Evolutionary conservation across 2,329 filamentous ascomycete species (phyloP), one percentile per base, ranked within the genome.

Genomic region (Xylaria sp.): DNA sequence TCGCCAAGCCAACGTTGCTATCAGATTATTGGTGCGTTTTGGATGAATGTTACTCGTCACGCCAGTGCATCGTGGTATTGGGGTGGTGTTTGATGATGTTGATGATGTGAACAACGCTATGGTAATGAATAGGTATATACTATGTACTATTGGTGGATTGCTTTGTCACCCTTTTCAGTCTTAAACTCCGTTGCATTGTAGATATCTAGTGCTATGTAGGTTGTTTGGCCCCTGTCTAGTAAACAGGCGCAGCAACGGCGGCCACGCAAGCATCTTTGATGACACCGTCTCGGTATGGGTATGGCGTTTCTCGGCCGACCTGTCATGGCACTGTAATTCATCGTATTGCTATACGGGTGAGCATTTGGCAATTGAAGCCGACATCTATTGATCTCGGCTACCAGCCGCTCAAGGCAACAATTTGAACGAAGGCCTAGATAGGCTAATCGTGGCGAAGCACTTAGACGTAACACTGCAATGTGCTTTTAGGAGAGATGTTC

Each of bases 381-480:
- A 23, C 8, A n/a, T 7, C 5, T n/a, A n/a, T 17, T 37, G 33
- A 38, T n/a, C 21, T 37, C 9, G 15, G 11, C 10, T 29, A 31
- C 17, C 25, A 31, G 46, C 21, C n/a, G 35, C 25, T 54, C 54
- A 31, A 58, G 49, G 54, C 37, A 58, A 19, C 44, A 44, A 10
- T 19, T 19, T 6, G 49, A 62, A 48, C 54, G 54, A 51, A 27
- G 10, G 46, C 54, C 38, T 52, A 40, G 25, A 31, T 43, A 44
- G 31, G 60, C 48, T 55, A 35, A 55, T 58, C 27, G 60, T 60
- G 60, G 60, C 60, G 55, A 48, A 63, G 60, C 56, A 63, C 5
- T 17, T 37, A 33, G 13, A 25, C 8, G 44, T 31, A 56, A 56
- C 37, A n/a, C 52, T 40, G 44, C 29, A 60, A 44, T 47, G 31